Percentiles rank a stretch among this genome's conserved stretches.
Conservation (phyloP, 2,329 filamentous ascomycete species). For the Diaporthe destruens region DNA sequence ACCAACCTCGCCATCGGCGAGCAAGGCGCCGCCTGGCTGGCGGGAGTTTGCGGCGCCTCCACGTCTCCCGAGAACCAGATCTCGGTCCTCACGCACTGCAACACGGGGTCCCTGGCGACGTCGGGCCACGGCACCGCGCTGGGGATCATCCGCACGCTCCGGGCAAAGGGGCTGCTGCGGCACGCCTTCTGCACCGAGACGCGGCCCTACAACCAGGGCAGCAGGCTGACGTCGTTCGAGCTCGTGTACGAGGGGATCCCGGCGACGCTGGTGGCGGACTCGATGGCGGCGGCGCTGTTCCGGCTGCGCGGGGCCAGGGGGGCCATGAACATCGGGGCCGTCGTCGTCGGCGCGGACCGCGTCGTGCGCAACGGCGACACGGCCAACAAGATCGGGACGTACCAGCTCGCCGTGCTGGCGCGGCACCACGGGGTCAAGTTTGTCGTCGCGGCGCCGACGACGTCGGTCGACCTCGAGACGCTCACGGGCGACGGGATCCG, state of each 20-base stretch:
- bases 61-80: slow-evolving; percentile 67
- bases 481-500: slow-evolving; percentile 82
- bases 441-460: slow-evolving; percentile 92
- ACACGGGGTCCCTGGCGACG: slow-evolving; percentile 95
- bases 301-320: slow-evolving; percentile 62
- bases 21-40: slow-evolving; percentile 86
- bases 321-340: slow-evolving; percentile 79
- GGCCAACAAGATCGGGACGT: slow-evolving; percentile 98
- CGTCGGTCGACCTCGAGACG: slow-evolving; percentile 90
- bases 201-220: slow-evolving; percentile 97
- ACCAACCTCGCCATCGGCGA: slow-evolving; percentile 90
- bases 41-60: slow-evolving; percentile 66
- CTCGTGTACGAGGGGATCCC: slow-evolving; percentile 95
- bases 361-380: slow-evolving; percentile 98
- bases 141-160: slow-evolving; percentile 89
- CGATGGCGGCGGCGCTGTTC: slow-evolving; percentile 93
- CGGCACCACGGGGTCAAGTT: slow-evolving; percentile 92
- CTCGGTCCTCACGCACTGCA: slow-evolving; percentile 96
- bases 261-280: slow-evolving; percentile 92
- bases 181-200: slow-evolving; percentile 98
- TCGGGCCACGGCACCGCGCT: slow-evolving; percentile 98
- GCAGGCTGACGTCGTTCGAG: slow-evolving; percentile 93
- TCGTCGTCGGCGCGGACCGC: slow-evolving; percentile 94
- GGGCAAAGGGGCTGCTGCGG: slow-evolving; percentile 73
- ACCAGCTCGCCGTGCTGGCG: slow-evolving; percentile 90